Evolutionary conservation across 129 eudicot species (phyloP), one percentile per base, ranked within the genome.

Genomic region (Saussurea involucrata): DNA sequence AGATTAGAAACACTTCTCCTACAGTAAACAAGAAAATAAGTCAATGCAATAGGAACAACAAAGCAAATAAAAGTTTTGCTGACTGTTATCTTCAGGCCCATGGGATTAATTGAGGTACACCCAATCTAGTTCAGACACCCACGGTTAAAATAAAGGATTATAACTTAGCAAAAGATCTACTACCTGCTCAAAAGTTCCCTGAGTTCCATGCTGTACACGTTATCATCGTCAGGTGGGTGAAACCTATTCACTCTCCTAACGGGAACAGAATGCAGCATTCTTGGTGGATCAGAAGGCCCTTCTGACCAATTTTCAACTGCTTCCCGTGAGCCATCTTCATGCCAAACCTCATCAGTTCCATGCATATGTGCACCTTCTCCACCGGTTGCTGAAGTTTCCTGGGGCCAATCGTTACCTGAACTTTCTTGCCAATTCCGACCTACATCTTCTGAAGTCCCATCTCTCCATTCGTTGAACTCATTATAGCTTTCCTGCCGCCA

Each of bases 1-100:
- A 95, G 95, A 88, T 84, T 95, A 21, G 99, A 95, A 68, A 95
- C 99, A 73, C 97, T 95, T 87, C 99, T 88, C 96, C 99, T 95
- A 79, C 74, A 90, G 67, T 33, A 7, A 66, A 71, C 58, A 80
- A 77, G n/a, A 6, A 42, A 11, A 24, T 65, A 49, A 24, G 49
- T 76, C 49, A n/a, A 66, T 63, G 28, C 20, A 37, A 37, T 13
- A 22, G 33, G 40, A 60, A 8, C 12, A 61, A 61, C 21, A 32
- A 49, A 15, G 36, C 4, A 1, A 31, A 31, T 31, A 31, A 31
- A 40, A 17, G 15, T 9, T 37, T 37, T 37, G 13, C 46, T 11
- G 12, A 37, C 11, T 37, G 46, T 37, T 37, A 37, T 37, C 13
- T 37, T 37, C 46, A 37, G 46, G 46, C 46, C 13, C 46, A 37